Evolutionary conservation across 1,284 basidiomycete genomes (phyloP).

Genomic region (Fistulinella cinereoalba): DNA sequence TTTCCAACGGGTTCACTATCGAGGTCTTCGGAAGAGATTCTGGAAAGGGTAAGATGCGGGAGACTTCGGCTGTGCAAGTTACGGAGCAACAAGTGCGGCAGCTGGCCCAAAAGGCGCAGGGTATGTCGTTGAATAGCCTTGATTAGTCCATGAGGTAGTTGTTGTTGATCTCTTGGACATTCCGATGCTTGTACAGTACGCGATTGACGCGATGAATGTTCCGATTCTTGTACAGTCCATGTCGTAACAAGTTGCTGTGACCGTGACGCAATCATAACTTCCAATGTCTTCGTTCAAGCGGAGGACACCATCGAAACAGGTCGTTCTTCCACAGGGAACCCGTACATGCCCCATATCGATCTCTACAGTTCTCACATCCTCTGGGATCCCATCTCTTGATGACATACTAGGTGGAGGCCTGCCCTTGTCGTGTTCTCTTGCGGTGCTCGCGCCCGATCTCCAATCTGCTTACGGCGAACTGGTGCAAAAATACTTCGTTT

Average conservation of each 20-base stretch:
- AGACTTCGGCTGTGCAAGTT: not conserved
- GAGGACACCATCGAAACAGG: constrained; percentile 46
- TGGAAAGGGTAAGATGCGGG: constrained; percentile 1
- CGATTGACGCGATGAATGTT: no score
- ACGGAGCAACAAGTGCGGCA: constrained; percentile 6
- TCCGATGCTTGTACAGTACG: no score
- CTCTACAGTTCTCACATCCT: constrained; percentile 70
- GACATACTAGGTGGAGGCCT: constrained; percentile 92
- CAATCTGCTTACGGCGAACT: constrained; percentile 87
- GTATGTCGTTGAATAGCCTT: constrained; percentile 25
- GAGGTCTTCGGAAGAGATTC: constrained; percentile 27
- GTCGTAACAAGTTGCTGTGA: constrained; percentile 16
- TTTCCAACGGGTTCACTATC: constrained; percentile 40
- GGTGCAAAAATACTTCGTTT: constrained; percentile 83
- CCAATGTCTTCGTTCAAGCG: constrained; percentile 88
- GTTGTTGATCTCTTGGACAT: no score
- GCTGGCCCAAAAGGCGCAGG: constrained; percentile 13
- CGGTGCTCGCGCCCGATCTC: constrained; percentile 76
- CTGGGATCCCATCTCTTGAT: constrained; percentile 92
- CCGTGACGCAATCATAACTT: constrained; percentile 10
- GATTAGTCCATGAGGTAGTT: constrained; percentile 27
- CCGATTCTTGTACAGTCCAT: not conserved
- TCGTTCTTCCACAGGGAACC: constrained; percentile 53
- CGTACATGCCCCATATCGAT: constrained; percentile 61
- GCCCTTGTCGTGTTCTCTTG: constrained; percentile 76